phyloP scores from a whole-genome alignment of 2,329 filamentous ascomycete genomes.

The Hymenoscyphus repandus region DNA sequence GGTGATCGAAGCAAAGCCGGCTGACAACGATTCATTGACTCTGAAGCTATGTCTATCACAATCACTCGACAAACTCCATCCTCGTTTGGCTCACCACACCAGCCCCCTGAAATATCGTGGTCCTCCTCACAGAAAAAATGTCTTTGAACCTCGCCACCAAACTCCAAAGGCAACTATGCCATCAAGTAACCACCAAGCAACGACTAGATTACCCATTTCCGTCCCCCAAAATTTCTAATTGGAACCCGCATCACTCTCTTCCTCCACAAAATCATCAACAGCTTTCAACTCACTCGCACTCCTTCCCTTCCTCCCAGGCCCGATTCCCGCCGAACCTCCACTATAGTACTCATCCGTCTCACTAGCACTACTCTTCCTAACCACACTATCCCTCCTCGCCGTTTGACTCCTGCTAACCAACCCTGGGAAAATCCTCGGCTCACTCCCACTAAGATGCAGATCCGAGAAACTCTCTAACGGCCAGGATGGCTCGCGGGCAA shows the following conservation, averaged over 20 bases:
- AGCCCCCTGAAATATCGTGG: no score
- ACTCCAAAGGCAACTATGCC: neutral
- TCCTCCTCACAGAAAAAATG: no score
- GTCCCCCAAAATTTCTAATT: neutral
- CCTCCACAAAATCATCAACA: neutral
- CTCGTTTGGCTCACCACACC: no score
- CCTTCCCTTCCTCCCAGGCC: neutral
- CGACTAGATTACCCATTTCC: neutral
- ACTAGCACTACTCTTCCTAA: slow-evolving; percentile 23
- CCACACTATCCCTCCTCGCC: slow-evolving; percentile 19
- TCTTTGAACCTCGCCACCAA: no score
- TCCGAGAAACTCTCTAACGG: slow-evolving; percentile 37
- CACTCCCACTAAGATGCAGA: slow-evolving; percentile 49
- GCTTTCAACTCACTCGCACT: neutral
- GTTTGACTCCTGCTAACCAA: slow-evolving; percentile 45
- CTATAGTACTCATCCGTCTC: slow-evolving; percentile 21
- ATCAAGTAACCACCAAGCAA: neutral
- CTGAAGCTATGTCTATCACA: no score
- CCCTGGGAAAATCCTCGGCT: slow-evolving; percentile 69
- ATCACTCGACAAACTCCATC: no score
- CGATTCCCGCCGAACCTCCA: neutral
- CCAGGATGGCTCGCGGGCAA: slow-evolving; percentile 34
- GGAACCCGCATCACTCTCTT: slow-evolving; percentile 1
- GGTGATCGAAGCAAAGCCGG: no score
- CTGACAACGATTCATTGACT: no score